Evolutionary conservation across 768 basidiomycete species (phyloP), one percentile per base, ranked within the genome.

Genomic region (Kwoniella europaea): DNA sequence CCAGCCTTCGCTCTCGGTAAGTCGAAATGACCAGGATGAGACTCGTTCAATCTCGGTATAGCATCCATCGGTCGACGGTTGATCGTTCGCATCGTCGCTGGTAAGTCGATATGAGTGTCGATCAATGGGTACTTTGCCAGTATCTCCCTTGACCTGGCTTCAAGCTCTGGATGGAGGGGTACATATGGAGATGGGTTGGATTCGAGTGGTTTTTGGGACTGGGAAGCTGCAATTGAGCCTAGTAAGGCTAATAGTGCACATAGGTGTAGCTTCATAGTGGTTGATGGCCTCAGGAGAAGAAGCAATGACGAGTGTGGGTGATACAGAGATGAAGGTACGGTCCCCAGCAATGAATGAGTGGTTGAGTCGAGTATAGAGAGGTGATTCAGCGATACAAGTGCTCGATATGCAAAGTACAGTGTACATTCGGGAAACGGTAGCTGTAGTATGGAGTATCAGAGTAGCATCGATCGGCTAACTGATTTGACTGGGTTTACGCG

Each of bases 1-100:
- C 63, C 69, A 10, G 13, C 62, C 57, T 55, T 64, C 42, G 54
- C 54, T 18, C 69, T 54, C 9, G 69, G 69, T 18, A 70, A 24
- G 46, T 70, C 69, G 20, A 64, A 52, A 63, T 70, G 63, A 65
- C 69, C 69, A 18, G 69, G 63, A 50, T 63, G 57, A 22, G 60
- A 61, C 9, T n/a, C 42, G 22, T 41, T 59, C 18, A 70, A 22
- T 60, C 20, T 27, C 1, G 61, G 56, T n/a, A 65, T 64, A n/a
- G 69, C 63, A 18, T 70, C 63, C 56, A 70, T 57, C 1, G 63
- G 63, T 52, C 56, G 52, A 27, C 69, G 43, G 22, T 57, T 41
- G 18, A 54, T 57, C 35, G 53, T 62, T 16, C 52, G 58, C 60
- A 70, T 64, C 5, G 54, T 65, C 22, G 46, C 56, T 9, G 69